Percentiles rank a stretch among this genome's conserved stretches.
Evolutionary conservation across 495 filamentous ascomycete species (phyloP).

Genomic region (Sporormia fimetaria): DNA sequence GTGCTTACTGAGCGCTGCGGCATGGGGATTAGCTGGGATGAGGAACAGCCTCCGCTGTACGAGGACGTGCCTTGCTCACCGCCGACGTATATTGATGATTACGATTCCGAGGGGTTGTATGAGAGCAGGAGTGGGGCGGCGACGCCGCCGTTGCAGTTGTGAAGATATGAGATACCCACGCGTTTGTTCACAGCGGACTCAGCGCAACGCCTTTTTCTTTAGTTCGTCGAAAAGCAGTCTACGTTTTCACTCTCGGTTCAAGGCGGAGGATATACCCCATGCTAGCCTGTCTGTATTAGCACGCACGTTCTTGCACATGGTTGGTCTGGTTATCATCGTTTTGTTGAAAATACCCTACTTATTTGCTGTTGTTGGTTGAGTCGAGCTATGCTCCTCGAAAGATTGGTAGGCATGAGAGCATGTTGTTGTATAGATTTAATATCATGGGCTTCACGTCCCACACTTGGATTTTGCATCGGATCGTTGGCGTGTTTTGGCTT

Average conservation of each 20-base stretch:
- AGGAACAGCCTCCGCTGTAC: slow-evolving; percentile 89
- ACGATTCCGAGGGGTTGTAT: slow-evolving; percentile 16
- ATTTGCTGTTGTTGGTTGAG: too few species aligned
- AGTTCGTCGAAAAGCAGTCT: slow-evolving; percentile 2
- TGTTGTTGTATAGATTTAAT: too few species aligned
- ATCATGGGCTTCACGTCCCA: too few species aligned
- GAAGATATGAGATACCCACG: background rate
- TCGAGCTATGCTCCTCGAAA: too few species aligned
- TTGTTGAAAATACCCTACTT: background rate
- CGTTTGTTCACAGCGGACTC: background rate
- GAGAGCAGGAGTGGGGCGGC: too few species aligned
- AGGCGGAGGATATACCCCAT: slow-evolving; percentile 15
- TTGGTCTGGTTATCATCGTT: background rate
- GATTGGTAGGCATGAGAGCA: too few species aligned
- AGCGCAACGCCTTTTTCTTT: slow-evolving; percentile 4
- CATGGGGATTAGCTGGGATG: slow-evolving; percentile 92
- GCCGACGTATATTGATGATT: slow-evolving; percentile 54
- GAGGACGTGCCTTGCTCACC: slow-evolving; percentile 85
- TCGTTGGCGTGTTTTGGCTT: too few species aligned
- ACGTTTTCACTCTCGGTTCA: background rate
- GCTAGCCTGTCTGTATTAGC: too few species aligned
- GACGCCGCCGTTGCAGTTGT: background rate
- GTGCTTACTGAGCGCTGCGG: slow-evolving; percentile 73
- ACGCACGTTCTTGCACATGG: background rate
- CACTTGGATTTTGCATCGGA: too few species aligned